Base-by-base conservation (phyloP, 768 basidiomycete genomes). In the Trametes maxima region DNA sequence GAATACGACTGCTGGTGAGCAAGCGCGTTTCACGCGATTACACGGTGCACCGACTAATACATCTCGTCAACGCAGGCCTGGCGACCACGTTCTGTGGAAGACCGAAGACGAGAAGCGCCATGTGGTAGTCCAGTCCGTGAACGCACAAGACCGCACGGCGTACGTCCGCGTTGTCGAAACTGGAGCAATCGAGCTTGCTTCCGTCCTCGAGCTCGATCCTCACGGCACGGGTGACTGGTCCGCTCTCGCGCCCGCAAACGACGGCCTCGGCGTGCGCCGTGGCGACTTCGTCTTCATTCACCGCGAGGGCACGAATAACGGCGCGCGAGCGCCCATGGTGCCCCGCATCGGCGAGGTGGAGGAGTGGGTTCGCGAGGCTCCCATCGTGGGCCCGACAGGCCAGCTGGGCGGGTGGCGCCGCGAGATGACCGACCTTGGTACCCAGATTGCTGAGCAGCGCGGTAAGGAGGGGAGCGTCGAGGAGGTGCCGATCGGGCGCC, bases 1-100 rank as follows among this genome's bases (percentile, higher is more conserved):
- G 95, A 97, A 74, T 92, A 91, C 71, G 95, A 94, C 71, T 92
- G 88, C 72, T 95, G 91, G 90, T 91, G 65, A 68, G 87, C 73
- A 1, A 2, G 14, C 33, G 2, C 11, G 14, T 39, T 11, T 35
- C 3, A 21, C 22, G 17, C 45, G 14, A 33, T 36, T 28, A 1
- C 17, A 19, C 13, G 42, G 43, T 8, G 22, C 12, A 16, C 55
- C 62, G 37, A 63, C 46, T 17, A 48, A 22, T 21, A 0, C 5
- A 25, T 25, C 47, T n/a, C 12, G 16, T 35, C 10, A 3, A 33
- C 11, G 10, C 54, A 94, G 92, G 93, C 95, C 95, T 5, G 95
- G 95, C 17, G 94, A 98, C 69, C 87, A 92, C 73, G 89, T 95
- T 14, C 66, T 94, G 17, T 94, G 90, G 86, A 88, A 88, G 68